Conservation (phyloP, 2,329 filamentous ascomycete species). For the Calonectria fujianensis region DNA sequence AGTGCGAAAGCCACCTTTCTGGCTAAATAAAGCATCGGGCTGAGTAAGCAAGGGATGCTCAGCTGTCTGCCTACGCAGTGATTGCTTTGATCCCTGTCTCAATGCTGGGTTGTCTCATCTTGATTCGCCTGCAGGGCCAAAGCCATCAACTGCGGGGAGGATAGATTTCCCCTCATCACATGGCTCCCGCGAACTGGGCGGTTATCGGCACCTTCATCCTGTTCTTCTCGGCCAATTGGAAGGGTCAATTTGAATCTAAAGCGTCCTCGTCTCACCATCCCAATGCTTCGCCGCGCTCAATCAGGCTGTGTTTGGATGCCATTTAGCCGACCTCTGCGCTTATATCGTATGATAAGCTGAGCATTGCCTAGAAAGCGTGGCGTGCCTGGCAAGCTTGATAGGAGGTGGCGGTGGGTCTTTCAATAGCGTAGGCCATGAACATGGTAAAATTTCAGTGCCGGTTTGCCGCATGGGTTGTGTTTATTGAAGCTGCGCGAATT, state of each 20-base stretch:
- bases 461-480: neutral
- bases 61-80: neutral
- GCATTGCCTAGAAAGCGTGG: neutral
- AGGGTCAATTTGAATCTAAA: neutral
- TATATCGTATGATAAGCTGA: neutral
- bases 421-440: neutral
- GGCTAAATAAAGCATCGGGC: constrained; percentile 7
- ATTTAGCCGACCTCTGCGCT: neutral
- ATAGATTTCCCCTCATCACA: neutral
- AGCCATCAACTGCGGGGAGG: neutral
- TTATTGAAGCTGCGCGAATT: neutral
- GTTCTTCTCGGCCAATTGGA: neutral
- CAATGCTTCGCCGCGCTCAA: neutral
- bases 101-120: constrained; percentile 6
- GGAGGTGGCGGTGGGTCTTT: neutral
- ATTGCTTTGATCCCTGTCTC: constrained; percentile 14
- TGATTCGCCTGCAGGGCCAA: neutral
- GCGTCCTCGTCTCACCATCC: neutral
- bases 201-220: neutral
- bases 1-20: neutral
- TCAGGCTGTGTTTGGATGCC: neutral
- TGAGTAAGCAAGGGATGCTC: constrained; percentile 5
- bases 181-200: neutral
- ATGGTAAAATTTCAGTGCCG: neutral
- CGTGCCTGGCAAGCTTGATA: neutral